Percentiles rank a stretch among this genome's conserved stretches.
phyloP scores from a whole-genome alignment of 768 basidiomycete species.

The Boletus bicolor region DNA sequence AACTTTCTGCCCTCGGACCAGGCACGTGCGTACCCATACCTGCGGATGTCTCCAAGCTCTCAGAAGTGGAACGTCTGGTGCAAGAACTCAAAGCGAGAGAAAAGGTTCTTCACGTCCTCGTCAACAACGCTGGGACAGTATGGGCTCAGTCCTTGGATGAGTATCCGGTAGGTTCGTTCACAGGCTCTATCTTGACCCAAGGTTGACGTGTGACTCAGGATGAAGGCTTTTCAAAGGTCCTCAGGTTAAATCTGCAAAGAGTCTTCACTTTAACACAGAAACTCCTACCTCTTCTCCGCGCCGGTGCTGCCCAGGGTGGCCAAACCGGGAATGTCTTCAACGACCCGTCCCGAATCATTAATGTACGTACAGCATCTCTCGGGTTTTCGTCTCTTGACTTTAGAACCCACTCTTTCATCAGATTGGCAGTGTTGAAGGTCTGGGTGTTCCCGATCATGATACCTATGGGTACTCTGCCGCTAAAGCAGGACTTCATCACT shows the following conservation, averaged over 20 bases:
- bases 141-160: constrained; percentile 49
- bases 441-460: constrained; percentile 50
- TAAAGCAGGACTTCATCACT: constrained; percentile 61
- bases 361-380: constrained; percentile 35
- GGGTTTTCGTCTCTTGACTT: not conserved
- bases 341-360: constrained; percentile 59
- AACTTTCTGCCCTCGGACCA: constrained; percentile 51
- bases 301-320: constrained; percentile 41
- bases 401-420: constrained; percentile 18
- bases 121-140: constrained; percentile 65
- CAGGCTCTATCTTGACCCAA: not conserved
- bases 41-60: constrained; percentile 51
- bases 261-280: constrained; percentile 65
- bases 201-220: constrained; percentile 35
- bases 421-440: constrained; percentile 64
- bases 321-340: constrained; percentile 33
- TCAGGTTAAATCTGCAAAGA: constrained; percentile 59
- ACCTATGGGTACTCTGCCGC: constrained; percentile 65
- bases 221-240: constrained; percentile 55
- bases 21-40: constrained; percentile 53
- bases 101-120: constrained; percentile 51
- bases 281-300: constrained; percentile 53
- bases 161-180: constrained; percentile 36
- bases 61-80: constrained; percentile 53
- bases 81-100: constrained; percentile 50